A percentile compares a stretch with the other conserved stretches of the same genome.
Conservation (phyloP, 345 rosid genomes). For the Garcia nutans region DNA sequence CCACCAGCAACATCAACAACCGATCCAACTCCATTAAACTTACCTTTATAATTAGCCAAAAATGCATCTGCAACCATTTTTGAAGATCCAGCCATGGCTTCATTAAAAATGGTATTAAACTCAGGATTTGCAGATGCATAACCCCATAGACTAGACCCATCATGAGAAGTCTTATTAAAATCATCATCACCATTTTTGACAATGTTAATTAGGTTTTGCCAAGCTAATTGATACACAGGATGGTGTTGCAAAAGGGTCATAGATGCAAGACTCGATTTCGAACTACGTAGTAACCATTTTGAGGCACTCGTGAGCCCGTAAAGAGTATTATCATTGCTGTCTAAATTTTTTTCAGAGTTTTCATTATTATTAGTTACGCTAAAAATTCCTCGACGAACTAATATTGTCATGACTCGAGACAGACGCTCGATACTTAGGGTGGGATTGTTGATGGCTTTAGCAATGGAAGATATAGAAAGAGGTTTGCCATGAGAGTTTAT, state of each 20-base stretch:
- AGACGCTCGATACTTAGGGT: neutral
- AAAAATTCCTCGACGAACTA: neutral
- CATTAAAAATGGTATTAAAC: neutral
- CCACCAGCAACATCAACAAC: conserved; percentile 32
- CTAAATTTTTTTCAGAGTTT: neutral
- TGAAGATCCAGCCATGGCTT: neutral
- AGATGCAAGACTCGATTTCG: neutral
- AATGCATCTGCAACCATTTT: neutral
- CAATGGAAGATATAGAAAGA: conserved; percentile 1
- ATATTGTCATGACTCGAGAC: neutral
- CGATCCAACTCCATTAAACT: conserved; percentile 5
- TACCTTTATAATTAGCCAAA: neutral
- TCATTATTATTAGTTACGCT: neutral
- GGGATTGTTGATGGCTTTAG: neutral
- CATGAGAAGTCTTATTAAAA: neutral
- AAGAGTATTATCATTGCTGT: neutral
- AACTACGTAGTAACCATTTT: neutral
- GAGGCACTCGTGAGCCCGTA: neutral
- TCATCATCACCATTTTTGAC: neutral
- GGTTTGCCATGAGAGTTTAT: neutral
- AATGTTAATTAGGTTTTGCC: neutral
- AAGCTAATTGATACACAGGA: neutral
- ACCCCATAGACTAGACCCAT: neutral
- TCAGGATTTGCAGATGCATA: neutral
- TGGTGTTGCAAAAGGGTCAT: neutral